These are phyloP conservation scores for Lecanosticta acicola DNA, from an alignment of 2,329 filamentous ascomycete species.

Conservation along the genomic window DNA sequence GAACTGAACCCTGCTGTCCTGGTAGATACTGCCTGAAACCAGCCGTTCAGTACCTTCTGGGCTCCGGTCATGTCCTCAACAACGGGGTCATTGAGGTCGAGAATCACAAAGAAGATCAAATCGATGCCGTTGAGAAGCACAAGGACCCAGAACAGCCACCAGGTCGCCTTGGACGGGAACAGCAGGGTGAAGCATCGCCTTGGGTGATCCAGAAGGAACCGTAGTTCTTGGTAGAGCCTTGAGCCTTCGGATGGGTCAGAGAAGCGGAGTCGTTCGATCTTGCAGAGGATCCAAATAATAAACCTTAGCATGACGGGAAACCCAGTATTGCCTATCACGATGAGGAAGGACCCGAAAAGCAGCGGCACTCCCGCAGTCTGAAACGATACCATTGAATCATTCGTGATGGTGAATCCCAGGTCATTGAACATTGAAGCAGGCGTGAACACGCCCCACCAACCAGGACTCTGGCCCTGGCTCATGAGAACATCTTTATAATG, in stretches of 20 bases:
- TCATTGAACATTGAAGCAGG: slow-evolving; percentile 87
- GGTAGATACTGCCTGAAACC: slow-evolving; percentile 86
- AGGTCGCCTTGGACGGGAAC: slow-evolving; percentile 83
- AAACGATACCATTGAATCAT: slow-evolving; percentile 91
- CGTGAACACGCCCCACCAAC: slow-evolving; percentile 92
- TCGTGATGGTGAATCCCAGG: slow-evolving; percentile 85
- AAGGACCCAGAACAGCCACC: slow-evolving; percentile 91
- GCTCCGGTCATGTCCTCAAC: slow-evolving; percentile 65
- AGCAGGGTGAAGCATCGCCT: slow-evolving; percentile 92
- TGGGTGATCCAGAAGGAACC: slow-evolving; percentile 88
- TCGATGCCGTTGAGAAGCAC: slow-evolving; percentile 77
- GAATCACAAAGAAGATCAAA: slow-evolving; percentile 82
- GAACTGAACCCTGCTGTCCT: slow-evolving; percentile 85
- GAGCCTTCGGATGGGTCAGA: slow-evolving; percentile 50
- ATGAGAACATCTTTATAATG: slow-evolving; percentile 63
- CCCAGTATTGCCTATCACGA: slow-evolving; percentile 90
- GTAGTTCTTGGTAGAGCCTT: slow-evolving; percentile 80
- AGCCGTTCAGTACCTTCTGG: slow-evolving; percentile 72
- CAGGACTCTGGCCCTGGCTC: slow-evolving; percentile 52
- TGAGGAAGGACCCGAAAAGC: slow-evolving; percentile 74
- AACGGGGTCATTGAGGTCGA: slow-evolving; percentile 71
- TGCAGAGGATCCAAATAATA: slow-evolving; percentile 77
- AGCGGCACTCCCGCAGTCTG: slow-evolving; percentile 69
- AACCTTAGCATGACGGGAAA: slow-evolving; percentile 93
- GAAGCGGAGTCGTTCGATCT: slow-evolving; percentile 42